Conservation (phyloP, 345 rosid species). For the Populus deltoides region DNA sequence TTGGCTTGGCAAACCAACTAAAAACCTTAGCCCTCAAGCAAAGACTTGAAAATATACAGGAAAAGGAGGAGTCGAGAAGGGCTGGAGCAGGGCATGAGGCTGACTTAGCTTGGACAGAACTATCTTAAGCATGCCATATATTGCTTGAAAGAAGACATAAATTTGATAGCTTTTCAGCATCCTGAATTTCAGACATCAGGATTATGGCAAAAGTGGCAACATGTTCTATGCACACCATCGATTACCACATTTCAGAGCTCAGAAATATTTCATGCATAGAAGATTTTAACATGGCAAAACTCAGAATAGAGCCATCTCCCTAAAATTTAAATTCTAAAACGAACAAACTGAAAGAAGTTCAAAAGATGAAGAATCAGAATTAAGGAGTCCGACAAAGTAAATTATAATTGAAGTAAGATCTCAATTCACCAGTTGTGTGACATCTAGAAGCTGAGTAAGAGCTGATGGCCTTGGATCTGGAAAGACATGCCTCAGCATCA, state of each 20-base stretch:
- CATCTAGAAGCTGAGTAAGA: slow-evolving; percentile 52
- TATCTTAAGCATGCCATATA: background rate
- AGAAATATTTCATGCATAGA: background rate
- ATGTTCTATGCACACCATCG: background rate
- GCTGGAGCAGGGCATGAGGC: background rate
- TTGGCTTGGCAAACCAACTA: background rate
- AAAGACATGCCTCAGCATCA: slow-evolving; percentile 78
- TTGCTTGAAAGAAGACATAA: background rate
- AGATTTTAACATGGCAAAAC: background rate
- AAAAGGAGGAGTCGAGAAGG: background rate
- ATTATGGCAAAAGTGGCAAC: background rate
- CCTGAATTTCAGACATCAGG: background rate
- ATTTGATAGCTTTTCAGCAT: background rate
- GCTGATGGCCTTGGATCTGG: slow-evolving; percentile 57
- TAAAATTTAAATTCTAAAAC: too few species aligned
- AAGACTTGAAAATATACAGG: background rate
- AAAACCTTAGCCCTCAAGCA: too few species aligned
- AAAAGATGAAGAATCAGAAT: too few species aligned
- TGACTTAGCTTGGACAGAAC: background rate
- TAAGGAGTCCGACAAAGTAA: background rate
- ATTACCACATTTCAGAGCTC: background rate
- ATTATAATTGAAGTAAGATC: background rate
- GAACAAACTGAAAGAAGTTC: too few species aligned
- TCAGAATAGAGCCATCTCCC: too few species aligned
- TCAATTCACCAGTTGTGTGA: slow-evolving; percentile 48